phyloP scores from a whole-genome alignment of 2,329 filamentous ascomycete genomes.

The Ophiocordyceps polyrhachis-furcata region DNA sequence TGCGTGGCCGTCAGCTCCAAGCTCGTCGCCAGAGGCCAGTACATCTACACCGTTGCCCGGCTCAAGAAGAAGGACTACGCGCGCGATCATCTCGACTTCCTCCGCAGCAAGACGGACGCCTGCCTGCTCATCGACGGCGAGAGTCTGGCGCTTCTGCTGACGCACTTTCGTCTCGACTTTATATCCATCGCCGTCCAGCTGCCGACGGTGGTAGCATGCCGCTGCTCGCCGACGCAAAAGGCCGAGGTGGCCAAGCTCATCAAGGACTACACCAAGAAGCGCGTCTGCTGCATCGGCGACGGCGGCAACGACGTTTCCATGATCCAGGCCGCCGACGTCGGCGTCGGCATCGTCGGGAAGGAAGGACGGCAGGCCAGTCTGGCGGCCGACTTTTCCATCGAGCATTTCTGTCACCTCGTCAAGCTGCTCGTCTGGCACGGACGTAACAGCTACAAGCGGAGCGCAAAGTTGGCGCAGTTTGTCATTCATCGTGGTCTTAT shows the following conservation, averaged over 20 bases:
- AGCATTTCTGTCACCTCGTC: conserved; percentile 84
- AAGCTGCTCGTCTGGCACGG: conserved; percentile 99
- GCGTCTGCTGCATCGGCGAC: conserved; percentile 93
- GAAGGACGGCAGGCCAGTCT: conserved; percentile 89
- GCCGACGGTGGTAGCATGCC: conserved; percentile 85
- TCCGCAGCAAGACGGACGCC: conserved; percentile 69
- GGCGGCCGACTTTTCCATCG: conserved; percentile 91
- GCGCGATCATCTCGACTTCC: conserved; percentile 73
- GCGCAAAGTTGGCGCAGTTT: conserved; percentile 89
- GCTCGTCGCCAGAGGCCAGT: conserved; percentile 80
- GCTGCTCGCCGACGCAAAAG: conserved; percentile 93
- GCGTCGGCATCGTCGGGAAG: conserved; percentile 95
- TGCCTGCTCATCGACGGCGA: conserved; percentile 92
- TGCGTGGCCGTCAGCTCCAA: conserved; percentile 94
- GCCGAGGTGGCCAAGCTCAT: conserved; percentile 86
- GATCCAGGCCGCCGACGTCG: conserved; percentile 97
- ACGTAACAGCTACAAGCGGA: conserved; percentile 90
- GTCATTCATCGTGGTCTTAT: conserved; percentile 95
- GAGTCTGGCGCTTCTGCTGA: conserved; percentile 66
- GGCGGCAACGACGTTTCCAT: conserved; percentile 97
- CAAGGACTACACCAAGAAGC: conserved; percentile 78
- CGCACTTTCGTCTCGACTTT: conserved; percentile 67
- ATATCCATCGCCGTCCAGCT: conserved; percentile 74
- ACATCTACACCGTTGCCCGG: conserved; percentile 84
- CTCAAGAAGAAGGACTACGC: conserved; percentile 69